phyloP scores from a whole-genome alignment of 2,329 filamentous ascomycete genomes.

The Nannizzia gypsea region DNA sequence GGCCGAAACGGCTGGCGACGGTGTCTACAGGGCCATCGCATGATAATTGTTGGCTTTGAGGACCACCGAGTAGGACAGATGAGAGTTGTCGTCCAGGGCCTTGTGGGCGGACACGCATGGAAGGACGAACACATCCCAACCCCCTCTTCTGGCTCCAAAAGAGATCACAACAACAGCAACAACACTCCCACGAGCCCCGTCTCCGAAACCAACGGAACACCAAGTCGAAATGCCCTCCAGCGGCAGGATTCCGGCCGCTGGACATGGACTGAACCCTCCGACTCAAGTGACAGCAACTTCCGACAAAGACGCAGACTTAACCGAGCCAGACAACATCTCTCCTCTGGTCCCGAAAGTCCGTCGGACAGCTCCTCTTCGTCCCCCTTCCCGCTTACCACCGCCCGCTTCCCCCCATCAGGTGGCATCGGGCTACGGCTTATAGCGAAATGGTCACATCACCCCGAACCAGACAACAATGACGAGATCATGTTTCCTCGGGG shows the following conservation, averaged over 20 bases:
- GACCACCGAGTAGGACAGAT: slow-evolving; percentile 55
- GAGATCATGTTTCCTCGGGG: slow-evolving; percentile 75
- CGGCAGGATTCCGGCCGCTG: slow-evolving; percentile 25
- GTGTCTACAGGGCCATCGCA: slow-evolving; percentile 69
- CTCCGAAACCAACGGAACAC: slow-evolving; percentile 18
- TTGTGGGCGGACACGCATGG: slow-evolving; percentile 65
- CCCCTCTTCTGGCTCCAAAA: slow-evolving; percentile 12
- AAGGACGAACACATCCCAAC: slow-evolving; percentile 43
- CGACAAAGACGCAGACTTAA: slow-evolving; percentile 11
- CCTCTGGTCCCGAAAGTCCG: not conserved
- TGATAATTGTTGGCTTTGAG: slow-evolving; percentile 68
- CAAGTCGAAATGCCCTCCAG: not conserved
- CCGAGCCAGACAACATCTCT: not conserved
- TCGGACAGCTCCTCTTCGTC: slow-evolving; percentile 5
- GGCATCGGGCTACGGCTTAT: slow-evolving; percentile 53
- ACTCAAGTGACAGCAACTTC: slow-evolving; percentile 9
- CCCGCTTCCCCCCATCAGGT: slow-evolving; percentile 59
- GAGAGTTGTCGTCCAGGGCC: slow-evolving; percentile 55
- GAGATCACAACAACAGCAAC: slow-evolving; percentile 10
- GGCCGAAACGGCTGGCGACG: slow-evolving; percentile 72
- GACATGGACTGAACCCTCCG: slow-evolving; percentile 30
- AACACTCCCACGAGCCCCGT: slow-evolving; percentile 19
- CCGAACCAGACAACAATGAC: slow-evolving; percentile 45
- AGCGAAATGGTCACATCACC: slow-evolving; percentile 70
- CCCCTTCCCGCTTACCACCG: not conserved